phyloP scores from a whole-genome alignment of 1,284 basidiomycete genomes.

The Xerocomus cyaneibrunnescens region DNA sequence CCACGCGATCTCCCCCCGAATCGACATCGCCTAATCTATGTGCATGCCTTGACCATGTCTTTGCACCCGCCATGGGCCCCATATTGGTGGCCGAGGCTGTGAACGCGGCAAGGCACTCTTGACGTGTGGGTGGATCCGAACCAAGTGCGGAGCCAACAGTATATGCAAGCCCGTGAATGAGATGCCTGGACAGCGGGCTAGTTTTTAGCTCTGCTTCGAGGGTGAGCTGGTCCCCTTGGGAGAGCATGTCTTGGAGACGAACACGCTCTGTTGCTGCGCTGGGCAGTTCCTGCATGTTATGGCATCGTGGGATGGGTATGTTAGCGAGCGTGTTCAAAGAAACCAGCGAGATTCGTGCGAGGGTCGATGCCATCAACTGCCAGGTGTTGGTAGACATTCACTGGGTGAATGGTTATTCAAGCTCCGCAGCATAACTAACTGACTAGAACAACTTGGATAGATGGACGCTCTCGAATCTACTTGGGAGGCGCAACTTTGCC shows the following conservation, averaged over 20 bases:
- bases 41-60: constrained; percentile 61
- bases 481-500: constrained; percentile 66
- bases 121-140: constrained; percentile 38
- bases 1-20: constrained; percentile 19
- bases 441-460: not conserved
- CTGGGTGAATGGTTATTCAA: constrained; percentile 12
- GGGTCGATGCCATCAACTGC: not conserved
- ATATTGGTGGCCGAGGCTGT: constrained; percentile 42
- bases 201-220: constrained; percentile 13
- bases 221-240: constrained; percentile 1
- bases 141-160: constrained; percentile 60
- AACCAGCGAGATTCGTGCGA: not conserved
- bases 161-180: constrained; percentile 52
- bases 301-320: constrained; percentile 38
- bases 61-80: constrained; percentile 52
- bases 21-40: constrained; percentile 42
- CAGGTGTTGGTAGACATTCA: not conserved
- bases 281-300: constrained; percentile 44
- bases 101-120: constrained; percentile 50
- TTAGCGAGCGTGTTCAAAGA: not conserved
- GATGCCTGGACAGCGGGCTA: constrained; percentile 41
- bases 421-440: constrained; percentile 11
- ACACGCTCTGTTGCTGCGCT: constrained; percentile 38
- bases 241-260: constrained; percentile 17
- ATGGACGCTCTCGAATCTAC: constrained; percentile 30